Percentiles rank a stretch among this genome's conserved stretches.
These are phyloP conservation scores for Musa beccarii DNA, from an alignment of 176 grass and related monocot genomes.

Conservation along the genomic window DNA sequence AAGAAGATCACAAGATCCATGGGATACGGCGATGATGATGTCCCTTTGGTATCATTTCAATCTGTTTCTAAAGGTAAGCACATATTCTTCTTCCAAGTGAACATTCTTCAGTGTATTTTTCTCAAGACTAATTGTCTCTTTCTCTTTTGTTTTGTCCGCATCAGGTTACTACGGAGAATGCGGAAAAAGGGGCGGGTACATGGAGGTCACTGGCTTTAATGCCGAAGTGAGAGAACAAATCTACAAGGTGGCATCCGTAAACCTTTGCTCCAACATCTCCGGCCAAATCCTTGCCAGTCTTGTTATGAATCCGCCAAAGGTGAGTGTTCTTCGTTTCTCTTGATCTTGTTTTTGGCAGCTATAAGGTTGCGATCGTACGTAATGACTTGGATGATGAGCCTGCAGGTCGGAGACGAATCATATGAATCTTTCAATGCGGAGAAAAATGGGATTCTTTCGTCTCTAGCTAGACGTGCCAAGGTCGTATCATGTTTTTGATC, in stretches of 20 bases:
- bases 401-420: slow-evolving; percentile 77
- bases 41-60: slow-evolving; percentile 78
- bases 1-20: slow-evolving; percentile 88
- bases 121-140: background rate
- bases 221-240: slow-evolving; percentile 92
- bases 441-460: slow-evolving; percentile 72
- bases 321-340: slow-evolving; percentile 13
- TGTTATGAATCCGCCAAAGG: slow-evolving; percentile 74
- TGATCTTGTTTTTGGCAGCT: background rate
- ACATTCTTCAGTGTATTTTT: background rate
- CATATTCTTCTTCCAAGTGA: background rate
- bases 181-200: slow-evolving; percentile 97
- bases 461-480: slow-evolving; percentile 77
- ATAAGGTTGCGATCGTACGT: background rate
- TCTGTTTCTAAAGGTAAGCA: slow-evolving; percentile 82
- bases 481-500: slow-evolving; percentile 27
- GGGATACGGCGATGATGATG: slow-evolving; percentile 76
- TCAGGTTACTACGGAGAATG: slow-evolving; percentile 94
- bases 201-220: slow-evolving; percentile 92
- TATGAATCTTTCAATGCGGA: slow-evolving; percentile 80
- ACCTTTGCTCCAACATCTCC: slow-evolving; percentile 85
- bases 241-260: slow-evolving; percentile 97
- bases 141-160: background rate
- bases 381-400: background rate
- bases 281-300: slow-evolving; percentile 76